Evolutionary conservation across 2,329 filamentous ascomycete species (phyloP), one percentile per base, ranked within the genome.

Genomic region (Leptodontidium sp.): DNA sequence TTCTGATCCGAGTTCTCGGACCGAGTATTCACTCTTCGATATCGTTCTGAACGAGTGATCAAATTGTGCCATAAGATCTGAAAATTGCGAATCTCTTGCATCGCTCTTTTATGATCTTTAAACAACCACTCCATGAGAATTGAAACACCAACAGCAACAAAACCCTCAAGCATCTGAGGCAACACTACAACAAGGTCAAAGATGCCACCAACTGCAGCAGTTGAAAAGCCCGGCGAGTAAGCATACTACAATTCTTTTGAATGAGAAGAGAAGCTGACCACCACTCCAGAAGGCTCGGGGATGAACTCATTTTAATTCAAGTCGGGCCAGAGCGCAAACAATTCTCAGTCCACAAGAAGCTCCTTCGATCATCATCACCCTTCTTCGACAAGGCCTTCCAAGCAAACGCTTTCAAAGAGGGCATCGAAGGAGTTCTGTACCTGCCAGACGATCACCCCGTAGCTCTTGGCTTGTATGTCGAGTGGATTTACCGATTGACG

Each of bases 261-360:
- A 40, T 40, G 17, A 11, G 32, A 12, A 43, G 9, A 12, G 4
- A 43, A 24, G 12, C 55, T 58, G 6, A 58, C 8, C 7, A 15
- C 9, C 50, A 21, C 12, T 63, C 45, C 2, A 63, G 61, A 8
- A 21, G 43, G 21, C 47, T 63, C 14, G 70, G 72, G 4, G 24
- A 32, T 8, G 66, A 74, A 26, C 50, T 74, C 1, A 70, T 76
- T 7, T 68, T 55, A 1, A 61, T 77, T 15, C 55, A 55, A n/a
- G 75, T 76, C 2, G 76, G 76, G 15, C 58, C 64, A 7, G 61
- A 72, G 40, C 29, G 59, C 32, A 68, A 66, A n/a, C 52, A 66
- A 14, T 77, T 75, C 50, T n/a, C 65, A 3, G 26, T 76, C 12
- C 75, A 76, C 45, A 72, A 73, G 32, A 26, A 63, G 17, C 47